Base-by-base conservation (phyloP, 371 early-diverging fungal species). In the Mucor irregularis region DNA sequence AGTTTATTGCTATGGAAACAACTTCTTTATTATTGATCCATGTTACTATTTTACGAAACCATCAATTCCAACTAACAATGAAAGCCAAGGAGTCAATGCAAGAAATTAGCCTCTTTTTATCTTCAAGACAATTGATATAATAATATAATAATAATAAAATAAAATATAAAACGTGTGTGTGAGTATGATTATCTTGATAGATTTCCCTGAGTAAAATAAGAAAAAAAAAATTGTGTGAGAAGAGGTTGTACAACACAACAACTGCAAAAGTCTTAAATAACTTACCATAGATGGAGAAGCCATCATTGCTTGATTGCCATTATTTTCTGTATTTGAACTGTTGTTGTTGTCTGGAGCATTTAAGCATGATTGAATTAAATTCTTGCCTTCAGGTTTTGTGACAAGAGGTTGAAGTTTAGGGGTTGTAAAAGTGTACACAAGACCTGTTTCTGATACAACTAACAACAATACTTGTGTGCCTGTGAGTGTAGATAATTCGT, bases 391-490 rank as follows among this genome's bases (percentile, higher is more conserved):
- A 21, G 94, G 83, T 69, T 93, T 88, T 24, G 92, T 90, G 24
- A 98, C 93, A 11, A 98, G 76, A 9, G 96, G 95, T 70, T 94
- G 93, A 30, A 98, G 79, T 69, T 95, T 97, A 24, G 93, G 91
- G 5, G 98, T 97, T 8, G 98, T 95, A 68, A 95, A 97, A 3
- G 99, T 96, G 74, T 97, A 98, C 8, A 99, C 98, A 61, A 95
- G 87, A 25, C 97, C 97, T 30, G 94, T 95, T 69, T 95, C 97
- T 10, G 95, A 93, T 14, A 97, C 96, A 13, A 98, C 90, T 26
- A 99, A 68, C 43, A 98, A 75, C 50, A 98, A 81, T 22, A 98
- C 93, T 68, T 99, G 94, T 1, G 97, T 95, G 43, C 97, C 97
- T 4, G 99, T 98, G 51, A 99, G 73, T 2, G 95, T 91, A 65